Conservation (phyloP, 768 basidiomycete genomes). For the Boletus sp. region DNA sequence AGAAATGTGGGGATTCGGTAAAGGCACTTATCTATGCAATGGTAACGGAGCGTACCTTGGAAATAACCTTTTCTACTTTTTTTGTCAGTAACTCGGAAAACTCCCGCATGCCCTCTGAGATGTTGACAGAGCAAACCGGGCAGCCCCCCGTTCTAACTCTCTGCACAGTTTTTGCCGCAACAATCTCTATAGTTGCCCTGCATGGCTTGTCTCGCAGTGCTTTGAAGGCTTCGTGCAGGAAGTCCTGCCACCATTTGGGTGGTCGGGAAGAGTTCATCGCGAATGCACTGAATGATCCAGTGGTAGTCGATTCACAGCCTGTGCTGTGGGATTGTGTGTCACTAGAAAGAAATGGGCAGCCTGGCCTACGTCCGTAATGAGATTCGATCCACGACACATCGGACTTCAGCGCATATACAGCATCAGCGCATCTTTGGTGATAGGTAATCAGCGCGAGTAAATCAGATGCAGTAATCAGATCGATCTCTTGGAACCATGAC, state of each 20-base stretch:
- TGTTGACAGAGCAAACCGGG: background rate
- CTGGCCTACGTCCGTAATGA: conserved; percentile 2
- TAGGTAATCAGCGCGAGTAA: conserved; percentile 27
- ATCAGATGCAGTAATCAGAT: conserved; percentile 23
- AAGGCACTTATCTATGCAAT: background rate
- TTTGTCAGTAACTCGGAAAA: background rate
- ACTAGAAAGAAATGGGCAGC: background rate
- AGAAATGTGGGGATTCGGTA: background rate
- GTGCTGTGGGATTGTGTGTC: background rate
- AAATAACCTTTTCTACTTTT: conserved; percentile 10
- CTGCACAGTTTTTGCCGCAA: background rate
- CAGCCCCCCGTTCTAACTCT: background rate
- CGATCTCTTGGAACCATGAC: conserved; percentile 25
- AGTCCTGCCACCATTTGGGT: conserved; percentile 22
- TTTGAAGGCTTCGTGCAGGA: conserved; percentile 11
- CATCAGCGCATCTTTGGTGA: conserved; percentile 13
- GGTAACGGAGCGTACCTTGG: conserved; percentile 2
- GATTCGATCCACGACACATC: conserved; percentile 14
- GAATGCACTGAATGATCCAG: no score
- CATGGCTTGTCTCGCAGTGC: conserved; percentile 20
- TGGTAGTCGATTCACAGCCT: background rate
- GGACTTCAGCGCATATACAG: conserved; percentile 1
- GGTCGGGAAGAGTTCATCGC: no score
- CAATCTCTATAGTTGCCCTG: conserved; percentile 1
- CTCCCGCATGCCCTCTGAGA: conserved; percentile 9